Base-by-base conservation (phyloP, 2,329 filamentous ascomycete species). In the Apiospora malaysiana region DNA sequence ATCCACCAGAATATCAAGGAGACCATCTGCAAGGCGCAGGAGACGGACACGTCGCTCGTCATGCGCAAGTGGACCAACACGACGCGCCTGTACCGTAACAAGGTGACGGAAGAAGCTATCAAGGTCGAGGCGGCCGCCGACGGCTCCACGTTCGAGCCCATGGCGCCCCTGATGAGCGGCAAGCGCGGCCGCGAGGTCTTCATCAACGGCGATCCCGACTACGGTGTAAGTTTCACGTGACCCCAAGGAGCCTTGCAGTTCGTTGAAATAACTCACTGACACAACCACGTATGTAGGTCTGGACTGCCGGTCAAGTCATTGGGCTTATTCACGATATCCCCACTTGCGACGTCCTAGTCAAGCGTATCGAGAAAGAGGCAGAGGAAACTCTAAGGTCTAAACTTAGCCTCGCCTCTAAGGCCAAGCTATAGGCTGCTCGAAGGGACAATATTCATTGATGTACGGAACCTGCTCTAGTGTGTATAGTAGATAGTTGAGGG, bases 271-370 rank as follows among this genome's bases (percentile, higher is more conserved):
- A 73, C 66, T 59, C 74, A 47, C 72, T 75, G 21, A 74, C 51
- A 69, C 56, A 40, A 23, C 56, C 47, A 45, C 66, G 69, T 6
- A 70, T 76, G 95, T 76, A 95, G 93, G 93, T 98, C 49, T 99
- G 96, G 96, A 98, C 96, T 25, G 94, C 95, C 10, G 96, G 96
- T 14, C 95, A 98, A 81, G 95, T 98, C 75, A 97, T 99, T 75
- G 93, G 93, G 7, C 81, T 96, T 70, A 96, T 96, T 73, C 90
- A 95, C 76, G 93, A 96, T 77, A 93, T 95, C 70, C 93, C 93
- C 10, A 93, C 91, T 0, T 95, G 93, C 78, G 87, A 88, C 66
- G 90, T 84, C 0, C 83, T 96, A 37, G 83, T 94, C 12, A 85
- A 85, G 75, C 88, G 93, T 71, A 95, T 96, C 76, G 93, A 95